phyloP scores from a whole-genome alignment of 2,329 filamentous ascomycete species.

The Pseudocercospora musae region DNA sequence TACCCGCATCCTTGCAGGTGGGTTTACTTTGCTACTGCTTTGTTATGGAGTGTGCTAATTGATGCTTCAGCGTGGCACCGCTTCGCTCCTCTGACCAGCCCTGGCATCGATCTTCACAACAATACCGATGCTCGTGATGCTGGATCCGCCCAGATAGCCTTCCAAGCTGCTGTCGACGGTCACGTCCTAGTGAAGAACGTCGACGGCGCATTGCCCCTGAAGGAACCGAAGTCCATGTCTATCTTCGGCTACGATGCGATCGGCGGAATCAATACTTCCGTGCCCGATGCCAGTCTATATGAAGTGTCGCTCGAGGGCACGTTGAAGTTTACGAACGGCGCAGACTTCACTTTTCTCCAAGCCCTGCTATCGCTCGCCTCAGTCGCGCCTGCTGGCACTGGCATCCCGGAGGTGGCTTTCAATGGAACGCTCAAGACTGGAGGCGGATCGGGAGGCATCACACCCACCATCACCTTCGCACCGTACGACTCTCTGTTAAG shows the following conservation, averaged over 20 bases:
- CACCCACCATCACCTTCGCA: conserved; percentile 24
- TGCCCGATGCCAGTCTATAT: conserved; percentile 11
- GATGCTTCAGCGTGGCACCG: conserved; percentile 22
- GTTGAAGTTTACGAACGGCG: conserved; percentile 15
- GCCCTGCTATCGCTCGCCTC: conserved; percentile 11
- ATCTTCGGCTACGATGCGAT: conserved; percentile 38
- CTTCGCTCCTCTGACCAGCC: conserved; percentile 21
- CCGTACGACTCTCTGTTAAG: conserved; percentile 30
- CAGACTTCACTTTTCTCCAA: conserved; percentile 13
- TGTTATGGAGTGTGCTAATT: neutral
- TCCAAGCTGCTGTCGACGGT: conserved; percentile 58
- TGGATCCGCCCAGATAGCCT: conserved; percentile 45
- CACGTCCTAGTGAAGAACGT: conserved; percentile 62
- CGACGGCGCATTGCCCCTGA: conserved; percentile 53
- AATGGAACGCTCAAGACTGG: conserved; percentile 32
- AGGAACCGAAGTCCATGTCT: conserved; percentile 49
- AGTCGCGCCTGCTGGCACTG: conserved; percentile 6
- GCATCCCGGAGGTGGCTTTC: conserved; percentile 22
- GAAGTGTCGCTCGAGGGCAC: conserved; percentile 14
- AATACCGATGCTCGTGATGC: conserved; percentile 54
- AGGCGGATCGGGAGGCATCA: conserved; percentile 31
- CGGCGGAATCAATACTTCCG: conserved; percentile 18
- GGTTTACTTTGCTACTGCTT: neutral
- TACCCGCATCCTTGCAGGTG: conserved; percentile 29
- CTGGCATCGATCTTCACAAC: conserved; percentile 50